These are phyloP conservation scores for Myriosclerotinia duriaeana DNA, from an alignment of 2,329 filamentous ascomycete species.

Conservation along the genomic window DNA sequence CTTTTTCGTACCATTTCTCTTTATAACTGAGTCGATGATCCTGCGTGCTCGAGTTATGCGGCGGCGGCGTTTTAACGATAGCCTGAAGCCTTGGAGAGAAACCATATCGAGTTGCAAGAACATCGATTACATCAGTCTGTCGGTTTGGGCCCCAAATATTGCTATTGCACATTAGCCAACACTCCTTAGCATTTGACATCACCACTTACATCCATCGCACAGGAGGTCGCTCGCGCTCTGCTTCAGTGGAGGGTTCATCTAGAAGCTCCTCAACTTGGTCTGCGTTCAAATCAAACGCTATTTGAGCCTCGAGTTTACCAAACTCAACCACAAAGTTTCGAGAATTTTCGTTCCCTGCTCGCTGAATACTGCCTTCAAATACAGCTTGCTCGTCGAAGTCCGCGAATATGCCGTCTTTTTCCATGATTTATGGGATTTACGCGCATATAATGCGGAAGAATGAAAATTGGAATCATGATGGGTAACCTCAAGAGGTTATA, in stretches of 20 bases:
- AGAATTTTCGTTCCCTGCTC: conserved; percentile 46
- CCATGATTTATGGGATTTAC: conserved; percentile 26
- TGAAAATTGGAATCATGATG: conserved; percentile 16
- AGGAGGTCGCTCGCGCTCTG: conserved; percentile 43
- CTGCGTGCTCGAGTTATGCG: conserved; percentile 26
- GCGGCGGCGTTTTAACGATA: conserved; percentile 61
- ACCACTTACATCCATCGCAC: conserved; percentile 68
- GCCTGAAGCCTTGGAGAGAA: conserved; percentile 66
- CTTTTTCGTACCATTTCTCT: conserved; percentile 27
- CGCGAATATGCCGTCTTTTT: conserved; percentile 29
- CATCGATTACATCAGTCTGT: conserved; percentile 55
- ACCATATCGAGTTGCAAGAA: conserved; percentile 61
- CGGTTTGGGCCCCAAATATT: conserved; percentile 69
- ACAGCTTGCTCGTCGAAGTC: conserved; percentile 54
- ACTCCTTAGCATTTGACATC: conserved; percentile 8
- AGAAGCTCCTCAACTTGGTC: conserved; percentile 46
- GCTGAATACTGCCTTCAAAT: conserved; percentile 47
- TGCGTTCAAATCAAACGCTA: conserved; percentile 54
- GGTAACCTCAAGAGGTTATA: conserved; percentile 7
- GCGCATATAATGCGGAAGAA: background rate
- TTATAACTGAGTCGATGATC: conserved; percentile 27
- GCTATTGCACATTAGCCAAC: conserved; percentile 42
- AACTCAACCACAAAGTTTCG: conserved; percentile 67
- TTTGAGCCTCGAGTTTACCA: conserved; percentile 53
- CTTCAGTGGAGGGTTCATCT: conserved; percentile 32